Base-by-base conservation (phyloP, 148 eudicot genomes). In the Fagopyrum esculentum region DNA sequence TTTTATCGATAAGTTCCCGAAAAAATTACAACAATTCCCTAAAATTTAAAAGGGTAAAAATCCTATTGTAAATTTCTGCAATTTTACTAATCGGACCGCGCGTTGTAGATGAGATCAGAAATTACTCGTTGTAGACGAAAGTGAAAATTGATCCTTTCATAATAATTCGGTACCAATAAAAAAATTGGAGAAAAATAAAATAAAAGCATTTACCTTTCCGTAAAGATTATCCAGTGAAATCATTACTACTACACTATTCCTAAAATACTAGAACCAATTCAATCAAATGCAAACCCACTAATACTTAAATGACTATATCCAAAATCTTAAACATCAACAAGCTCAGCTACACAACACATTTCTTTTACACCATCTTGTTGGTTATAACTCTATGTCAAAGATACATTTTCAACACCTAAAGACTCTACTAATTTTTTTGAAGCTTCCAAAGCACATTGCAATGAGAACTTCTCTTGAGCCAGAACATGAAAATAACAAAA, bases 381-480 rank as follows among this genome's bases (percentile, higher is more conserved):
- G 81, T 95, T 95, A 78, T 86, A 95, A 81, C 93, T 95, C 79
- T 95, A 92, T 26, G 99, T 95, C 77, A 95, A 78, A 61, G 97
- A 80, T 54, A 97, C 89, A 86, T 95, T 95, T 80, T 95, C 99
- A 63, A 91, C 76, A 85, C 96, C 96, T 81, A 95, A 80, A 47
- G 94, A 90, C 86, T 90, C 99, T 52, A 97, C 85, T 59, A 95
- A 83, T 73, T 84, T 72, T 82, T 89, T 85, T 60, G 99, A 92
- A 78, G 94, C 93, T 56, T 95, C 99, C 79, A 95, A 83, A 74
- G 99, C 84, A 77, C 99, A 91, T 84, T 95, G 99, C 88, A 95
- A 78, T 35, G 99, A 87, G 78, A 90, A 95, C 81, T 91, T 95
- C 70, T 92, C 99, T 78, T 92, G 99, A 4, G 97, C 92, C 81